Conservation (phyloP, 1,139 yeast genomes). For the Kodamaea derodonti region DNA sequence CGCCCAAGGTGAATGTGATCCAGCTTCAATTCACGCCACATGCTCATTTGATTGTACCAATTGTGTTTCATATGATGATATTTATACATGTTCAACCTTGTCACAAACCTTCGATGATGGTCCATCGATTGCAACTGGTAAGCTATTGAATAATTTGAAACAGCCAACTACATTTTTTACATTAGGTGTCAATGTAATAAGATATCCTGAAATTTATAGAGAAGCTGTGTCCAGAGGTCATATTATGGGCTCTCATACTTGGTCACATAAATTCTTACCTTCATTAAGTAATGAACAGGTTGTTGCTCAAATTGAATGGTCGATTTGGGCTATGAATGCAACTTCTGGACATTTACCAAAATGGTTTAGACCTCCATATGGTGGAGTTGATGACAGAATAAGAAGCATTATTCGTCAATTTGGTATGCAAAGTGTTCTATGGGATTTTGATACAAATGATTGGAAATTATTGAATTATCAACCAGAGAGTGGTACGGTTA, state of each 20-base stretch:
- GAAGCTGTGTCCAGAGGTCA: slow-evolving; percentile 62
- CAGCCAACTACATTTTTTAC: slow-evolving; percentile 73
- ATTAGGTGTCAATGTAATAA: slow-evolving; percentile 74
- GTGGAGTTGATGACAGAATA: slow-evolving; percentile 85
- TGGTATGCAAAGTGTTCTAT: slow-evolving; percentile 82
- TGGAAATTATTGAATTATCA: slow-evolving; percentile 61
- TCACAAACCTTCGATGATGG: slow-evolving; percentile 96
- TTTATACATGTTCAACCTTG: slow-evolving; percentile 65
- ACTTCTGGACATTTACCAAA: slow-evolving; percentile 85
- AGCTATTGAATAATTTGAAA: slow-evolving; percentile 49
- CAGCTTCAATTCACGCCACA: slow-evolving; percentile 27
- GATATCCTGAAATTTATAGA: slow-evolving; percentile 69
- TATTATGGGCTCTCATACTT: slow-evolving; percentile 82
- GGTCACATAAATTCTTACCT: slow-evolving; percentile 89
- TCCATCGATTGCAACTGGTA: slow-evolving; percentile 70
- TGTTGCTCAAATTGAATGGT: slow-evolving; percentile 90
- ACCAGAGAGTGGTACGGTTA: slow-evolving; percentile 18
- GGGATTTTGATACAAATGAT: slow-evolving; percentile 92
- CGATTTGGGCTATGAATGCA: slow-evolving; percentile 97
- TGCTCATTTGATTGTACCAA: slow-evolving; percentile 88
- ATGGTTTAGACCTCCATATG: slow-evolving; percentile 96
- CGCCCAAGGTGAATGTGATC: slow-evolving; percentile 56
- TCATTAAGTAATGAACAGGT: slow-evolving; percentile 71
- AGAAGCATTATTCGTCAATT: slow-evolving; percentile 76
- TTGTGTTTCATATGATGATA: slow-evolving; percentile 77